Base-by-base conservation (phyloP, 139 green algal genomes). In the Trebouxia sp. region DNA sequence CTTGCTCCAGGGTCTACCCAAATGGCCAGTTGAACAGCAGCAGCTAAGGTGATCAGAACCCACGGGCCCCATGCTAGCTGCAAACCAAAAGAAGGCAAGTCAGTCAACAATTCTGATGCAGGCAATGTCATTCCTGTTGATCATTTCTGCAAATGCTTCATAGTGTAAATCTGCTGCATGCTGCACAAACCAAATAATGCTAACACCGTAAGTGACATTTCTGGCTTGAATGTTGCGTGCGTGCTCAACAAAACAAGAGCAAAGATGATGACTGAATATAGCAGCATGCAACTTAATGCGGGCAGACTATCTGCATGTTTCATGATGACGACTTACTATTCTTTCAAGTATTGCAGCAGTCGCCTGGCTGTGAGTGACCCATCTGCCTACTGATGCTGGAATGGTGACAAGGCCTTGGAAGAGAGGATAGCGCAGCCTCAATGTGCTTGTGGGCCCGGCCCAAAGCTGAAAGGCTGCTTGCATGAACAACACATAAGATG, bases 401-500 rank as follows among this genome's bases (percentile, higher is more conserved):
- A 72, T 45, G 62, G 62, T 72, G 62, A 72, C 32, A 28, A 45
- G 42, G 62, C 62, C 62, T 45, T 30, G 42, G 62, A 72, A 72
- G 12, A 72, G 62, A 45, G 62, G 62, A 8, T 72, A 72, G 32
- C 43, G 32, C 62, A 72, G 32, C 62, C 15, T 72, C 32, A 72
- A 3, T 45, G 62, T 72, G 17, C 28, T 43, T 22, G 62, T 72
- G n/a, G 62, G 32, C 32, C 62, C 62, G 42, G 62, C 35, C 32
- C 37, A 26, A n/a, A 72, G 32, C 11, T 35, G 62, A n/a, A 17
- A 72, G 42, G 62, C 26, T 26, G 37, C 5, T 72, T 32, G 32
- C 32, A 72, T 72, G 28, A 35, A 72, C 10, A 37, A 32, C 28
- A 15, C 62, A n/a, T 72, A 72, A 6, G n/a, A 45, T 22, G 62